Evolutionary conservation across 116 monocot genomes (phyloP), one percentile per base, ranked within the genome.

Genomic region (Dioscorea cayenensis): DNA sequence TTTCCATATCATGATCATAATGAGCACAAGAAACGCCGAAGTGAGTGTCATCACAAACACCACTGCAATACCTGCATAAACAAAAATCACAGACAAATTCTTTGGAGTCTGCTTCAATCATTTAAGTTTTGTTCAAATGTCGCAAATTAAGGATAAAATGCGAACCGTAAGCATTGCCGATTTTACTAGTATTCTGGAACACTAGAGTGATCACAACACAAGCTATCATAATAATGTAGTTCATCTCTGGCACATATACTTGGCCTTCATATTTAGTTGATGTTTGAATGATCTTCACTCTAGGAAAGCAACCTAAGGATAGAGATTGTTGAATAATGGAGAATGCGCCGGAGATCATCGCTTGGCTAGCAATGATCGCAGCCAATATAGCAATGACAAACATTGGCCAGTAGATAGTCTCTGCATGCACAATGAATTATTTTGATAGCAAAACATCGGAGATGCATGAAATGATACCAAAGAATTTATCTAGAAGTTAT

Each of bases 1-100:
- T 68, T 81, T 72, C 81, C 76, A 81, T 51, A 81, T 76, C 68
- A 76, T 63, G 18, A 81, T 32, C 81, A 81, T 81, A 29, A 81
- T 35, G 9, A 81, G 62, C 11, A 58, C 67, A 1, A 81, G 32
- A 11, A 81, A 36, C 2, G 25, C 23, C 0, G 81, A 68, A 0
- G 81, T 81, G 58, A 80, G 43, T 14, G 62, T 50, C 71, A 80
- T 71, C 48, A 75, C 66, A 8, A 66, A 71, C 9, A 80, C 75
- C 49, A 80, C 80, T 0, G 75, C 75, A 25, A 80, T 75, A 1
- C 80, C 79, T 79, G 60, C 58, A 71, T 43, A 10, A 32, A 43
- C 5, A 9, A 5, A 43, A 6, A 43, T 43, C 38, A 43, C 22
- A 18, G 16, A 49, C 38, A 14, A 36, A 19, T 51, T 51, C 11